Conservation (phyloP, 129 eudicot genomes). For the Kitagawia praeruptora region DNA sequence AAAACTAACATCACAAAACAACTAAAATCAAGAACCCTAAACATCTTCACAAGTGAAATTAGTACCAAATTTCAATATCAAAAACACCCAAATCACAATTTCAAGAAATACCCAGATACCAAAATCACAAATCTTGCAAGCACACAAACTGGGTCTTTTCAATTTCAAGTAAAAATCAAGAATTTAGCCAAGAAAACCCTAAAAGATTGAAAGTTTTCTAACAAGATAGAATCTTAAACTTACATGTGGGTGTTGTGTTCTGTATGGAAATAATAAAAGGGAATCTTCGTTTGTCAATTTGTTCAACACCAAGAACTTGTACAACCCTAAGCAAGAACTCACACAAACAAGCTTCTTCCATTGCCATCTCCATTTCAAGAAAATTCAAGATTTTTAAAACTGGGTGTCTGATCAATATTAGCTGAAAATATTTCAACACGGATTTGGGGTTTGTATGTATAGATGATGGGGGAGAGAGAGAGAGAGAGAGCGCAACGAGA, state of each 20-base stretch:
- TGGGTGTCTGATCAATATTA: background rate
- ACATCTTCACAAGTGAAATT: slow-evolving; percentile 6
- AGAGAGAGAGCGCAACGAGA: background rate
- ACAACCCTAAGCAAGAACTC: slow-evolving; percentile 16
- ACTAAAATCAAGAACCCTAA: slow-evolving; percentile 15
- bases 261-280: slow-evolving; percentile 50
- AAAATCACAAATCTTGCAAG: slow-evolving; percentile 12
- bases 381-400: background rate
- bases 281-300: slow-evolving; percentile 37
- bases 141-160: slow-evolving; percentile 4
- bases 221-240: slow-evolving; percentile 38
- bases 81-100: background rate
- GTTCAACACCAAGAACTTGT: slow-evolving; percentile 30
- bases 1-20: background rate
- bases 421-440: background rate
- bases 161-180: background rate
- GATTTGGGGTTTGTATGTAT: slow-evolving; percentile 13
- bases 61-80: background rate
- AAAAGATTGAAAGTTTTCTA: background rate
- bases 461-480: no score
- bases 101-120: slow-evolving; percentile 10
- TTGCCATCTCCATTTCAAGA: slow-evolving; percentile 31
- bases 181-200: slow-evolving; percentile 7
- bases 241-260: slow-evolving; percentile 48
- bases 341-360: slow-evolving; percentile 24